Evolutionary conservation across 805 yeast species (phyloP).

Genomic region (Lipomyces kockii): DNA sequence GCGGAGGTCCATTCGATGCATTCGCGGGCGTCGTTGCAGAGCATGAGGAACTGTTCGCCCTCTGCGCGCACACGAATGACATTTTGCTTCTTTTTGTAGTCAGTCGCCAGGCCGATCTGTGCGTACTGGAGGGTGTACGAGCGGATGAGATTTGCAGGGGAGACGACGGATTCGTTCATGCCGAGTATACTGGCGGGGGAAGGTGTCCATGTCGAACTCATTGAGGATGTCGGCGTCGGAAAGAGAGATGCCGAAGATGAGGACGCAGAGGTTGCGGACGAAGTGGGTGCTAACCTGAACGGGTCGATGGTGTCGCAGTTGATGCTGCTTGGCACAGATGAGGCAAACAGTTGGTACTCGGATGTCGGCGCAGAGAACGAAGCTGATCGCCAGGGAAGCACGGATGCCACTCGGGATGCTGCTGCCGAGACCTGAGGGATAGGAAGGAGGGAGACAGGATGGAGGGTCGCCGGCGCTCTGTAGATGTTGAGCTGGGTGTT

Average conservation of each 20-base stretch:
- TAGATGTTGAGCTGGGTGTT: slow-evolving; percentile 84
- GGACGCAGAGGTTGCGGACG: slow-evolving; percentile 20
- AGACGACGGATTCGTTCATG: slow-evolving; percentile 25
- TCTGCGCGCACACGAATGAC: slow-evolving; percentile 80
- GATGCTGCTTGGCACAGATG: neutral
- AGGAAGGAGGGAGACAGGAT: slow-evolving; percentile 3
- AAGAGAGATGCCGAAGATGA: slow-evolving; percentile 15
- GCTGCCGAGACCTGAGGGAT: slow-evolving; percentile 9
- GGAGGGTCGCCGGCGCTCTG: slow-evolving; percentile 36
- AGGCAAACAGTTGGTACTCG: slow-evolving; percentile 3
- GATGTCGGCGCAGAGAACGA: slow-evolving; percentile 11
- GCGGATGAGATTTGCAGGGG: slow-evolving; percentile 44
- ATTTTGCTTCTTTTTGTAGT: slow-evolving; percentile 71
- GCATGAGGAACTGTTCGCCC: slow-evolving; percentile 76
- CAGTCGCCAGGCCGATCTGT: slow-evolving; percentile 81
- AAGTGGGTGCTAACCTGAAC: slow-evolving; percentile 9
- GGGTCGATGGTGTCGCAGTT: slow-evolving; percentile 28
- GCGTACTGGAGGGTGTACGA: slow-evolving; percentile 85
- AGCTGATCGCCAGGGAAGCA: slow-evolving; percentile 18
- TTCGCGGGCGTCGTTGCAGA: slow-evolving; percentile 63
- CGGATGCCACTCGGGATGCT: slow-evolving; percentile 6
- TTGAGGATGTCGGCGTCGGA: slow-evolving; percentile 1
- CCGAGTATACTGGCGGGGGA: slow-evolving; percentile 9
- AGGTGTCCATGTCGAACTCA: neutral
- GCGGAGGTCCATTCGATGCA: slow-evolving; percentile 81